Conservation (phyloP, 2,329 filamentous ascomycete genomes). For the Apiospora rasikravindrae region DNA sequence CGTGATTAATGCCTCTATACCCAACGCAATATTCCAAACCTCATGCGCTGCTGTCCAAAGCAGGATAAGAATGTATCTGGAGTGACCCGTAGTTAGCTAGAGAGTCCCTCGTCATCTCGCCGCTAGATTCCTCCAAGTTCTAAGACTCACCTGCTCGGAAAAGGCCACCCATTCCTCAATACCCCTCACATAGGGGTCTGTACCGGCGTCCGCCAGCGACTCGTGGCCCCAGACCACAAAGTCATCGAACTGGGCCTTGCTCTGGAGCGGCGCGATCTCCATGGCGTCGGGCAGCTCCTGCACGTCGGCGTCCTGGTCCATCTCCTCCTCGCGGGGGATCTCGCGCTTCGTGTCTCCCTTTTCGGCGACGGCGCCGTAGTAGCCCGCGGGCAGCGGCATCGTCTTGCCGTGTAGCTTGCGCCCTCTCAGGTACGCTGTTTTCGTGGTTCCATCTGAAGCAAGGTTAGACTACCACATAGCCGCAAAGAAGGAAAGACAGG, state of each 20-base stretch:
- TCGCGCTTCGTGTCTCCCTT: slow-evolving; percentile 46
- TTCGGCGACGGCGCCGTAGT: slow-evolving; percentile 67
- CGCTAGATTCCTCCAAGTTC: too few relatives aligned
- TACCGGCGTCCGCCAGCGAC: slow-evolving; percentile 60
- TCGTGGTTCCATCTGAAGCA: slow-evolving; percentile 51
- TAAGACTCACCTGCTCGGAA: slow-evolving; percentile 68
- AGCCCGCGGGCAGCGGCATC: slow-evolving; percentile 72
- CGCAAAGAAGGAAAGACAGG: background rate
- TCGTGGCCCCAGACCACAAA: slow-evolving; percentile 89
- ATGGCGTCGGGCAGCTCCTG: slow-evolving; percentile 51
- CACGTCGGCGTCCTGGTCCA: slow-evolving; percentile 46
- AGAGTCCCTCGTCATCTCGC: too few relatives aligned
- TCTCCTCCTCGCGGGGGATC: slow-evolving; percentile 32
- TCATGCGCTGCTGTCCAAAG: slow-evolving; percentile 15
- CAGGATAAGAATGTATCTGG: slow-evolving; percentile 41
- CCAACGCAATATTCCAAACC: slow-evolving; percentile 2
- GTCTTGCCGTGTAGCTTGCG: slow-evolving; percentile 75
- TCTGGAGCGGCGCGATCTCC: slow-evolving; percentile 63
- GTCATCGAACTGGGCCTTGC: slow-evolving; percentile 72
- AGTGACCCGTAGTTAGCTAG: background rate
- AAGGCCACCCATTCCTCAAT: slow-evolving; percentile 82
- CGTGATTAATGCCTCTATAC: background rate
- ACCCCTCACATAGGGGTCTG: slow-evolving; percentile 75
- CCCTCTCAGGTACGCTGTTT: slow-evolving; percentile 75
- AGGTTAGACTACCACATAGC: background rate